A percentile compares a stretch with the other conserved stretches of the same genome.
phyloP scores from a whole-genome alignment of 1,284 basidiomycete species.

The Stygiomarasmius scandens region DNA sequence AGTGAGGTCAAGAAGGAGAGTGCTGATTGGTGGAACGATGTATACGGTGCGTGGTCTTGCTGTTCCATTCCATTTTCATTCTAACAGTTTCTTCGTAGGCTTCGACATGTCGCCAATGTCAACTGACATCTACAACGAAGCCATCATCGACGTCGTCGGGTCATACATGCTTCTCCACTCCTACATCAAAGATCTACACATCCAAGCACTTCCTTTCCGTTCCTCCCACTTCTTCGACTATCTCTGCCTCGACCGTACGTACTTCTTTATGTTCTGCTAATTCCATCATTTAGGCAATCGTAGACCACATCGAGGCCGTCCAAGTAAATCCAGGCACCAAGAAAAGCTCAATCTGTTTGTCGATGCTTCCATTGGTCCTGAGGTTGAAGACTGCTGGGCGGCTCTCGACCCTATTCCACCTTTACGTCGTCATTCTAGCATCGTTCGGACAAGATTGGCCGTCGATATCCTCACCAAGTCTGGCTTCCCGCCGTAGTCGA shows the following conservation, averaged over 20 bases:
- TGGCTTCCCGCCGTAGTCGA: conserved; percentile 52
- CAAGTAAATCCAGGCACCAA: conserved; percentile 47
- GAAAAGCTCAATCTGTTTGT: conserved; percentile 55
- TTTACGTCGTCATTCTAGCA: neutral
- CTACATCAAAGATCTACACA: conserved; percentile 50
- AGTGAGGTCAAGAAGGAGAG: conserved; percentile 74
- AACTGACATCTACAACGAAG: conserved; percentile 72
- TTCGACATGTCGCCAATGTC: conserved; percentile 86
- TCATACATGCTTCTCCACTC: conserved; percentile 71
- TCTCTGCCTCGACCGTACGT: conserved; percentile 42
- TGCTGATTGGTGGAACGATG: conserved; percentile 87
- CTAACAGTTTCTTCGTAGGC: conserved; percentile 45
- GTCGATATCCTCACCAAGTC: conserved; percentile 53
- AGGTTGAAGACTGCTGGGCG: conserved; percentile 52
- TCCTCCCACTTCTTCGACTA: neutral
- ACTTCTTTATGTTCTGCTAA: neutral
- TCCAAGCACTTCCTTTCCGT: too few relatives aligned
- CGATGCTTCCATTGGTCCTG: conserved; percentile 50
- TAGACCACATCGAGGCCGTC: conserved; percentile 60
- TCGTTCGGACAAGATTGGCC: conserved; percentile 39
- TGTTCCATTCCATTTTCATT: too few relatives aligned
- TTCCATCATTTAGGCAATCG: conserved; percentile 41
- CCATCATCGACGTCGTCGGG: conserved; percentile 72
- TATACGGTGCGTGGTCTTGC: conserved; percentile 66
- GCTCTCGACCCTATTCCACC: conserved; percentile 28